Conservation (phyloP, 2,329 filamentous ascomycete species). For the Pochonia chlamydosporia region DNA sequence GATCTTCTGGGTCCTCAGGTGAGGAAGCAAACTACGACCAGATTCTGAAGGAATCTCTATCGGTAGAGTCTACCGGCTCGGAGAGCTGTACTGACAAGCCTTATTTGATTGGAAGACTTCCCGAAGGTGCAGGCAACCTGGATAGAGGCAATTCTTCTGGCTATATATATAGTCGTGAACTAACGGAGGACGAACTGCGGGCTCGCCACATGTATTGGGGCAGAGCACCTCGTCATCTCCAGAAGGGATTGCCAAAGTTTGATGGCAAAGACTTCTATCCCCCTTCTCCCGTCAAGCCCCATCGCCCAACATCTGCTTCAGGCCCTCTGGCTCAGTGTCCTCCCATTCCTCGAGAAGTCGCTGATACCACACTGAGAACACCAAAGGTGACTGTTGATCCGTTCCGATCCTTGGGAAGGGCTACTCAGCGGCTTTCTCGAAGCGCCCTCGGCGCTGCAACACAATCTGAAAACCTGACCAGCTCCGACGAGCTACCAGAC, state of each 20-base stretch:
- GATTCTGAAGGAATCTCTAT: slow-evolving; percentile 1
- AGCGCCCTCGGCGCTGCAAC: slow-evolving; percentile 21
- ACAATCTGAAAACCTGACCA: slow-evolving; percentile 26
- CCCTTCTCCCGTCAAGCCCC: slow-evolving; percentile 36
- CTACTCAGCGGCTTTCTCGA: slow-evolving; percentile 14
- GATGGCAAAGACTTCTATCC: slow-evolving; percentile 61
- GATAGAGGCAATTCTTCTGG: slow-evolving; percentile 37
- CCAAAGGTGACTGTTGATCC: slow-evolving; percentile 14
- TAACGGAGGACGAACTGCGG: slow-evolving; percentile 53
- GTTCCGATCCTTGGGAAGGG: slow-evolving; percentile 14
- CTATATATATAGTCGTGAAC: slow-evolving; percentile 49
- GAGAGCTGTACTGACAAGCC: slow-evolving; percentile 26
- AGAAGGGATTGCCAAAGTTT: slow-evolving; percentile 54
- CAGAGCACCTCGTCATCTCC: slow-evolving; percentile 43
- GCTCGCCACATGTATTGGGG: slow-evolving; percentile 58
- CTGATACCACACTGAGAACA: not conserved
- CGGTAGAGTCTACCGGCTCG: slow-evolving; percentile 10
- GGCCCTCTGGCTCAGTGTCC: slow-evolving; percentile 1
- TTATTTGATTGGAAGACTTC: slow-evolving; percentile 50
- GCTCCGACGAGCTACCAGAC: slow-evolving; percentile 15
- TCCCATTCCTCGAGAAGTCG: slow-evolving; percentile 2
- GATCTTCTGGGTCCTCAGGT: slow-evolving; percentile 3
- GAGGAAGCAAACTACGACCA: slow-evolving; percentile 3
- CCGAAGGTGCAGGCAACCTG: slow-evolving; percentile 35
- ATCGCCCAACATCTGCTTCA: not conserved